A percentile compares a stretch with the other conserved stretches of the same genome.
Evolutionary conservation across 2,329 filamentous ascomycete genomes (phyloP).

Genomic region (Eutypa lata): DNA sequence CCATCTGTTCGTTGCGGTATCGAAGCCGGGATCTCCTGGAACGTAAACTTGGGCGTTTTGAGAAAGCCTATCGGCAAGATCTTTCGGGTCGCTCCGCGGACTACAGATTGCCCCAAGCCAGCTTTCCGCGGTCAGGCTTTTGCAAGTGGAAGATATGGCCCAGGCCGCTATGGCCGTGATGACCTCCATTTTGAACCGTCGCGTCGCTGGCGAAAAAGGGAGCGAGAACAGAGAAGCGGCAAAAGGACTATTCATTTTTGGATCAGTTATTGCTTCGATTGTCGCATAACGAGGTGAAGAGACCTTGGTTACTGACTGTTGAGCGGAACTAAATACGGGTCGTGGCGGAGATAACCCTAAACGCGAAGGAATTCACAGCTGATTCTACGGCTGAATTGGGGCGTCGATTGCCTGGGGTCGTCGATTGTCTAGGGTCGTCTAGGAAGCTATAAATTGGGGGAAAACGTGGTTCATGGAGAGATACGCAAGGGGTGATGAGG

Average conservation of each 20-base stretch:
- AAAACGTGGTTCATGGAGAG: not conserved
- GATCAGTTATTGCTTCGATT: not conserved
- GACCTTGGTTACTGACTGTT: not conserved
- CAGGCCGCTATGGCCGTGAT: conserved; percentile 24
- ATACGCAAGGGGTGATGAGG: not conserved
- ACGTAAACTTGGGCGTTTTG: conserved; percentile 37
- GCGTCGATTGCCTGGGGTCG: too few relatives aligned
- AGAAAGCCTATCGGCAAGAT: conserved; percentile 33
- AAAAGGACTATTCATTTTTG: not conserved
- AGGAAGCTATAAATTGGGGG: not conserved
- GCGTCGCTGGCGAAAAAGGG: not conserved
- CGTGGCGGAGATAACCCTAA: not conserved
- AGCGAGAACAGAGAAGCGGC: not conserved
- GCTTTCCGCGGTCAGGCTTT: conserved; percentile 8
- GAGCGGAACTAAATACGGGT: not conserved
- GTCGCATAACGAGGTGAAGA: not conserved
- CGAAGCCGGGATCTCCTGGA: conserved; percentile 24
- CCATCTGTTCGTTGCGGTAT: conserved; percentile 39
- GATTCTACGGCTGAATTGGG: not conserved
- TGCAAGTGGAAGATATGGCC: conserved; percentile 19
- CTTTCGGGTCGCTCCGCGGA: conserved; percentile 15
- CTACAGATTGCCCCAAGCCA: conserved; percentile 11
- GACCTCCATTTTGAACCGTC: conserved; percentile 13
- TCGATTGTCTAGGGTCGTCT: not conserved
- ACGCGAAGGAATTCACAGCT: not conserved